Percentiles rank a stretch among this genome's conserved stretches.
phyloP scores from a whole-genome alignment of 345 rosid species.

The Lepidium sativum region DNA sequence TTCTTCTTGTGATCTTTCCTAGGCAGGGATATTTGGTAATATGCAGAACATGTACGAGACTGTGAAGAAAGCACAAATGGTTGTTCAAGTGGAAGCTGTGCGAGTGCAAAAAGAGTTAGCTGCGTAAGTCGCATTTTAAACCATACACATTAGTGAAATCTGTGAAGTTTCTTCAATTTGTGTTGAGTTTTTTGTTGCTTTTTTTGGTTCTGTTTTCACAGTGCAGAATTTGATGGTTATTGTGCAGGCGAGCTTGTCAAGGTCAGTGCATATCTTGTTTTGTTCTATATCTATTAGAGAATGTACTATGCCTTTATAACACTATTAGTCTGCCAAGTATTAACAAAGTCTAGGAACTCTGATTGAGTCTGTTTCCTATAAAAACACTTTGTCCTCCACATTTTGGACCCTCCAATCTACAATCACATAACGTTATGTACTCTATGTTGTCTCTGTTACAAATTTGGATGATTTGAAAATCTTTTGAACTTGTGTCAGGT shows the following conservation, averaged over 20 bases:
- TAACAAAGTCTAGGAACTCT: too few species aligned
- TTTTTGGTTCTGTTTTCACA: slow-evolving; percentile 29
- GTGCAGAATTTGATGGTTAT: slow-evolving; percentile 94
- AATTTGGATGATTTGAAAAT: background rate
- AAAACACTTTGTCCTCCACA: background rate
- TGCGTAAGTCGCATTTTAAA: slow-evolving; percentile 37
- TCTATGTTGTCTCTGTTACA: background rate
- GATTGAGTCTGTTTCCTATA: background rate
- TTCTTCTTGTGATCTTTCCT: slow-evolving; percentile 20
- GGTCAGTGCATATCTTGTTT: slow-evolving; percentile 31
- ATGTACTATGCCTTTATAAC: background rate
- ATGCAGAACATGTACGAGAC: slow-evolving; percentile 89
- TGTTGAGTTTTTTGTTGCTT: slow-evolving; percentile 10
- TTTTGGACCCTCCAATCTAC: background rate
- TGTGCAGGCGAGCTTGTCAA: slow-evolving; percentile 93
- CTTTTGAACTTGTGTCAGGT: slow-evolving; percentile 35
- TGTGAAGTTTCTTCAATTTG: background rate
- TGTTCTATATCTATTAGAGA: background rate
- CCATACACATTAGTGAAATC: background rate
- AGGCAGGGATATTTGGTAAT: slow-evolving; percentile 89
- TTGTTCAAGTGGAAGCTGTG: slow-evolving; percentile 95
- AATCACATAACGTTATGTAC: background rate
- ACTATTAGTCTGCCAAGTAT: background rate
- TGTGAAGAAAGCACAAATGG: slow-evolving; percentile 96
- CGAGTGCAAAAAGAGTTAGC: slow-evolving; percentile 89